Evolutionary conservation across 768 basidiomycete species (phyloP), one percentile per base, ranked within the genome.

Genomic region (Ramaria sp.): DNA sequence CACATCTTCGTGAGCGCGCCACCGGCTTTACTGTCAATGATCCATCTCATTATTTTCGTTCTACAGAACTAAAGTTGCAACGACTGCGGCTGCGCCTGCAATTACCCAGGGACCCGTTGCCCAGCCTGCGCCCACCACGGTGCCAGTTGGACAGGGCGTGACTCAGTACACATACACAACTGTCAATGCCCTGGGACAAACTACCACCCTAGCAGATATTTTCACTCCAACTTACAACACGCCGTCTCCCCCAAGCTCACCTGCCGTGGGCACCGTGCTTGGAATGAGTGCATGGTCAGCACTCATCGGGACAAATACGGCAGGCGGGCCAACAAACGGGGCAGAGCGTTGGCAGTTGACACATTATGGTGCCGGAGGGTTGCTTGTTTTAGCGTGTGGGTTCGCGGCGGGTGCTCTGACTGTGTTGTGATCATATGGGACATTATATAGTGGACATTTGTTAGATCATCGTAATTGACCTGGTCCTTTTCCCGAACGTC

Each of bases 161-260:
- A 80, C 76, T 0, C 77, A 77, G 0, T 81, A 71, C 63, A 66
- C 66, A 1, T 81, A 80, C 60, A 80, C 78, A 31, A 81, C 80
- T 0, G 70, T 71, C 5, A 61, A 71, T 48, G 70, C 63, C n/a
- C 57, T 53, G 47, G 70, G 69, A 54, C 57, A 64, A n/a, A 62
- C 63, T 1, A 60, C 63, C 34, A 58, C 53, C 12, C 54, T 66
- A 24, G 33, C 54, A n/a, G 71, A 62, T 22, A 69, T 64, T 1
- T 73, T 72, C 59, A 72, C 70, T 0, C 69, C 72, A 1, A 59
- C 66, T 19, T 70, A 65, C 53, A 61, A 66, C 9, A 46, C 62
- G 1, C 64, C 69, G 4, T 20, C 55, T 1, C 60, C 66, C 4
- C 71, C 70, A 38, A 54, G 60, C 1, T 53, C 64, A 10, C 60